Base-by-base conservation (phyloP, 2,329 filamentous ascomycete genomes). In the Verticillium longisporum region DNA sequence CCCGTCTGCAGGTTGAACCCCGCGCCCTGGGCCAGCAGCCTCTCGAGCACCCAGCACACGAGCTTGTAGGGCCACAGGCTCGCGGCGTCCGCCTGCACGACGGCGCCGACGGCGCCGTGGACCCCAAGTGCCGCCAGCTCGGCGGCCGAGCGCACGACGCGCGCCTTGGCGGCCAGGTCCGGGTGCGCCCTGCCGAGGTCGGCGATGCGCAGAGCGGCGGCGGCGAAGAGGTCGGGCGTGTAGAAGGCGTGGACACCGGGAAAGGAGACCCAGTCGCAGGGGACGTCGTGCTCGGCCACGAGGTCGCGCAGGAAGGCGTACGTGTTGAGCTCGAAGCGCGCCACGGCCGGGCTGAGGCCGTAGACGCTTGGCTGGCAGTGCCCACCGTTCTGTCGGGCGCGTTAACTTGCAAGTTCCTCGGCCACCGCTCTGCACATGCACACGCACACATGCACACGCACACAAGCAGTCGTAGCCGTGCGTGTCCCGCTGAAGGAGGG, bases 21-120 rank as follows among this genome's bases (percentile, higher is more conserved):
- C 1, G 72, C 71, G 18, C 78, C 64, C 58, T 65, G 66, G 33
- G 61, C 64, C 1, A 85, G 68, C 0, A 91, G 80, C 9, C 77
- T 73, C 69, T 90, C 85, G 1, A 96, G 75, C 0, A 93, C 80
- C 74, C 86, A 88, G 1, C 86, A 78, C 1, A 96, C 87, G 18
- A 96, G 83, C 74, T 95, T 96, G 73, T 96, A 96, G 7, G 92
- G 92, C 89, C 89, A 93, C 55, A 91, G 71, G 66, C 85, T 86
- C 0, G 87, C 89, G 0, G 90, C 90, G 53, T 84, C 76, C 50
- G 77, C 76, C 63, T 88, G 88, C 15, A 88, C 75, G 3, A 92
- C 80, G 6, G 86, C 89, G 2, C 87, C 90, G 7, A 80, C 70
- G 6, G 86, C 87, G 7, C 72, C 72, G 0, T 83, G 80, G 1